Base-by-base conservation (phyloP, 306 rosid genomes). In the Alnus glutinosa region DNA sequence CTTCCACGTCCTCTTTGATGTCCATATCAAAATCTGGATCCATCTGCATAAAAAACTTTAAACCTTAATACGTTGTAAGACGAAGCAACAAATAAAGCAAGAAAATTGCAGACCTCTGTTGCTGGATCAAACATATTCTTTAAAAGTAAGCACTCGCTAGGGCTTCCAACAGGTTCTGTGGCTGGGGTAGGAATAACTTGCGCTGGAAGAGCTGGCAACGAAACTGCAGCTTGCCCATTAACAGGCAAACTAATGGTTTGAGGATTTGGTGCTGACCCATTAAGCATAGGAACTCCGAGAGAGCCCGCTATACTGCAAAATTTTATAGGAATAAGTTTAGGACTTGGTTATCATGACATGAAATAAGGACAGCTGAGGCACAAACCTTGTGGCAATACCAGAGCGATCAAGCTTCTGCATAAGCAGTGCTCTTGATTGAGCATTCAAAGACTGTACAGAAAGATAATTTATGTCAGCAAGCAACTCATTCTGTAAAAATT, bases 41-140 rank as follows among this genome's bases (percentile, higher is more conserved):
- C 18, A 81, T 80, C 99, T 95, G 96, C 83, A 85, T 78, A 32
- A 83, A 61, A 61, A 74, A 74, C 67, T 32, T 42, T 70, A 19
- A 63, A 19, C 47, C 68, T 75, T 74, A 85, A 74, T 61, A 84
- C 11, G 61, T 68, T 1, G 9, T 34, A 55, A 28, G 47, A 83
- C 52, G 79, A 50, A 30, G 81, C 50, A 52, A 67, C 42, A 83
- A 19, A 77, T 39, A 9, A 23, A 69, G 70, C 66, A 69, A 83
- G 57, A 75, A 70, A 73, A 51, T 23, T 62, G 79, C 88, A 69
- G 55, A 95, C 99, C 98, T 95, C 99, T 0, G 96, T 88, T 71
- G 81, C 83, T 63, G 98, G 99, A 88, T 95, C 99, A 80, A 95
- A 95, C 99, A 95, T 91, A 84, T 95, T 93, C 86, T 93, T 95